phyloP scores from a whole-genome alignment of 2,329 filamentous ascomycete species.

The Ustilaginoidea virens region DNA sequence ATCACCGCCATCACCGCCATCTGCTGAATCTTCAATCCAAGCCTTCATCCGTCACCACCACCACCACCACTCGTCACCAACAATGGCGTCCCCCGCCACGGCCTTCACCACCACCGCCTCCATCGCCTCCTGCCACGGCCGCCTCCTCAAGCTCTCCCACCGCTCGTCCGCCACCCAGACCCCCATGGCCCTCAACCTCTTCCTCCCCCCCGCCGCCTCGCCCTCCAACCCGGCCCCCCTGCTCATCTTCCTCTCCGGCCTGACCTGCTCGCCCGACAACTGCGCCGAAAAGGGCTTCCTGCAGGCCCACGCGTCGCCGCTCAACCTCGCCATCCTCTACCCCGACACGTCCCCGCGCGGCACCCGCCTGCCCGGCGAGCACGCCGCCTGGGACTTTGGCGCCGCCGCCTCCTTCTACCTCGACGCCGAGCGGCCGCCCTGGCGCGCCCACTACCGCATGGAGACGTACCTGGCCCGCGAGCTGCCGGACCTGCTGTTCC shows the following conservation, averaged over 20 bases:
- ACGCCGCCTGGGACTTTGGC: conserved; percentile 85
- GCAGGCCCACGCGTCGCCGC: conserved; percentile 63
- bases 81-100: conserved; percentile 46
- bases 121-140: conserved; percentile 84
- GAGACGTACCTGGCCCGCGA: conserved; percentile 83
- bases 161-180: conserved; percentile 63
- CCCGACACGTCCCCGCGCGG: conserved; percentile 91
- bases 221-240: conserved; percentile 49
- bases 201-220: conserved; percentile 61
- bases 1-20: too few species aligned
- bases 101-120: conserved; percentile 78
- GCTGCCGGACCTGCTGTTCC: conserved; percentile 64
- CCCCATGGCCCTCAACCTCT: conserved; percentile 87
- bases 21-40: too few species aligned
- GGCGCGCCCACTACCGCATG: conserved; percentile 74
- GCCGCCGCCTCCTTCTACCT: conserved; percentile 89
- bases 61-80: too few species aligned
- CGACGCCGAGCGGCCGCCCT: conserved; percentile 65
- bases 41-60: not conserved
- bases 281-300: conserved; percentile 78
- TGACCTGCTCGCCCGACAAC: conserved; percentile 90
- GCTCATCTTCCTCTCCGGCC: conserved; percentile 81
- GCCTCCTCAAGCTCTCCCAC: conserved; percentile 88
- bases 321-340: conserved; percentile 83
- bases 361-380: conserved; percentile 64